Percentiles rank a stretch among this genome's conserved stretches.
These are phyloP conservation scores for Daldinia sp. DNA, from an alignment of 2,329 filamentous ascomycete species.

Conservation along the genomic window DNA sequence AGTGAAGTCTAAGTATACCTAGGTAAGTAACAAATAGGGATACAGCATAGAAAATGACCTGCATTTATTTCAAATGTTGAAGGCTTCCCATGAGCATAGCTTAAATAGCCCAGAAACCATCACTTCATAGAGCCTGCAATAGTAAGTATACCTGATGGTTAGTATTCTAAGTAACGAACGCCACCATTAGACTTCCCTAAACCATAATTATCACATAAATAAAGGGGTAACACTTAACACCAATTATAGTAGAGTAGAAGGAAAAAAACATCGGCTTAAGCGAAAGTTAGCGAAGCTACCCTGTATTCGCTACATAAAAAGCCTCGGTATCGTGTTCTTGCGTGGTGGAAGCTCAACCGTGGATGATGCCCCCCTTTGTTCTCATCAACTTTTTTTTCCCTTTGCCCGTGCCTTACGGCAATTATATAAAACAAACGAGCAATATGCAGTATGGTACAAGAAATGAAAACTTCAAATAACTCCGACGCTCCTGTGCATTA, in stretches of 20 bases:
- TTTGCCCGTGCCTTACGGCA: slow-evolving; percentile 38
- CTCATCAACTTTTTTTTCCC: slow-evolving; percentile 43
- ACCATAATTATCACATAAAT: background rate
- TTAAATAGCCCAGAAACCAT: background rate
- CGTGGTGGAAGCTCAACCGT: slow-evolving; percentile 10
- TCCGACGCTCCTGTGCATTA: slow-evolving; percentile 42
- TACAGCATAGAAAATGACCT: background rate
- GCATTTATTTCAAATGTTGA: background rate
- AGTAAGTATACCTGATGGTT: background rate
- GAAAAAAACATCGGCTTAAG: slow-evolving; percentile 9
- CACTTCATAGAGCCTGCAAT: background rate
- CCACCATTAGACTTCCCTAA: background rate
- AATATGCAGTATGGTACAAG: slow-evolving; percentile 43
- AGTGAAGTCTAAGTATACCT: slow-evolving; percentile 31
- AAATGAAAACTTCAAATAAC: slow-evolving; percentile 35
- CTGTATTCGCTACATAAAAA: slow-evolving; percentile 16
- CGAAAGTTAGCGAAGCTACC: slow-evolving; percentile 21
- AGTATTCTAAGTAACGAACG: background rate
- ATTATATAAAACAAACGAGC: slow-evolving; percentile 45
- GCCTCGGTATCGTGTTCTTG: slow-evolving; percentile 27
- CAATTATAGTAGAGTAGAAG: background rate
- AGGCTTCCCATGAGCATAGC: background rate
- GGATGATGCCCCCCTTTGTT: slow-evolving; percentile 21
- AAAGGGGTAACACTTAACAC: background rate
- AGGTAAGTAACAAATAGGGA: background rate